phyloP scores from a whole-genome alignment of 352 stramenopile species.

The Pythium chondricola region DNA sequence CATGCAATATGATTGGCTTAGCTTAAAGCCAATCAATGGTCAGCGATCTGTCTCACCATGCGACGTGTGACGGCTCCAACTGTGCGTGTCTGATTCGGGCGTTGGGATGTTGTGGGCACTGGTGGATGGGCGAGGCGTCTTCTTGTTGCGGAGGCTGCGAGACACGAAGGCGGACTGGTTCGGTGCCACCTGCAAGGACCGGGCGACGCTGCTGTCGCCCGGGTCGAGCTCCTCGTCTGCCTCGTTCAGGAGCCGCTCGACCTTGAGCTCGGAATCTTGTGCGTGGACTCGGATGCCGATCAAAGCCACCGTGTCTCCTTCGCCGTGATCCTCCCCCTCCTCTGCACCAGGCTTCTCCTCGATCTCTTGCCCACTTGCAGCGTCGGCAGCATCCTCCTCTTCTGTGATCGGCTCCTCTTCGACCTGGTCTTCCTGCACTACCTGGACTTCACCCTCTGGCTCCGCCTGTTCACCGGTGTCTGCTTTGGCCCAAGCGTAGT shows the following conservation, averaged over 20 bases:
- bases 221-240: slow-evolving; percentile 15
- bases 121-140: too few species aligned
- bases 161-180: slow-evolving; percentile 5
- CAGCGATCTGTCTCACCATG: too few species aligned
- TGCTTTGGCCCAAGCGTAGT: slow-evolving; percentile 24
- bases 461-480: slow-evolving; percentile 4
- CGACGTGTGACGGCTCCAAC: too few species aligned
- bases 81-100: too few species aligned
- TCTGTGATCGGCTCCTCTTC: slow-evolving; percentile 11
- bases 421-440: slow-evolving; percentile 12
- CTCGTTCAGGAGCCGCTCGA: slow-evolving; percentile 14
- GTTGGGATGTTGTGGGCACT: too few species aligned
- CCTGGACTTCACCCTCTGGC: slow-evolving; percentile 3
- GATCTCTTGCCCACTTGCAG: too few species aligned
- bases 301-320: slow-evolving; percentile 19
- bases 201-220: slow-evolving; percentile 23
- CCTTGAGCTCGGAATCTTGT: slow-evolving; percentile 20
- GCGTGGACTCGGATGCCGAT: slow-evolving; percentile 32
- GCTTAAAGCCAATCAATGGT: too few species aligned
- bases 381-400: too few species aligned
- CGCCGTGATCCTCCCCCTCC: slow-evolving; percentile 9
- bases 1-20: too few species aligned
- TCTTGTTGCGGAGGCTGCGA: too few species aligned
- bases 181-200: slow-evolving; percentile 7
- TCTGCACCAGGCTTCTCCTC: too few species aligned